Base-by-base conservation (phyloP, 1,284 basidiomycete genomes). In the Phellopilus nigrolimitatus region DNA sequence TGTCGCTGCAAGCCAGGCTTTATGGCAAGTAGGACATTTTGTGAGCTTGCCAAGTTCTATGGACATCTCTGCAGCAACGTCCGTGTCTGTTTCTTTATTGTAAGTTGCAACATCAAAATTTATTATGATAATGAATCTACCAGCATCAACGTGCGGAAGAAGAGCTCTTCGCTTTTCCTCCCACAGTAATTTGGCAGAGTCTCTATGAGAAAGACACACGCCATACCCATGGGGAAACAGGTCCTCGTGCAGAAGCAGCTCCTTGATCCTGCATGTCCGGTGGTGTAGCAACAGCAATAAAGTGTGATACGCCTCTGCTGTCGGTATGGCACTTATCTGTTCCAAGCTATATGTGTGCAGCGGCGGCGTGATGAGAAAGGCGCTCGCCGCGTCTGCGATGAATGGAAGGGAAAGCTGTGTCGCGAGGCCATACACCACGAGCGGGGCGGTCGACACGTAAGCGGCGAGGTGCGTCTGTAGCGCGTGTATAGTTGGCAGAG, bases 171-270 rank as follows among this genome's bases (percentile, higher is more conserved):
- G 71, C 71, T 53, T 71, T 68, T 38, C 71, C 39, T 79, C 73
- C 83, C 82, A 86, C 10, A 65, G 59, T 3, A 63, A 61, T 33
- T 57, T 62, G 0, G 78, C 74, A 36, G 67, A 60, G 22, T 70
- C 65, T 38, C 66, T 64, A 63, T 85, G 82, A 31, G 63, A 60
- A 21, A 64, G 36, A 61, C 83, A 86, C 53, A 64, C 65, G 8
- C 84, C 82, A 53, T 85, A 86, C 21, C 80, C 80, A 64, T 82
- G 78, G 17, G 83, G 84, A 58, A 86, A 86, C 28, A 86, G 69
- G 24, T 78, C 74, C 59, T 84, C 81, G 15, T 65, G 68, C 36
- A 77, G 60, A 21, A 84, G 60, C 4, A 80, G 63, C 19, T 71
- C 67, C 38, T 72, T 71, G 41, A 86, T 62, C 28, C 68, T 67